A percentile compares a stretch with the other conserved stretches of the same genome.
Evolutionary conservation across 768 basidiomycete species (phyloP).

Genomic region (Rhodosporidiobolus odoratus): DNA sequence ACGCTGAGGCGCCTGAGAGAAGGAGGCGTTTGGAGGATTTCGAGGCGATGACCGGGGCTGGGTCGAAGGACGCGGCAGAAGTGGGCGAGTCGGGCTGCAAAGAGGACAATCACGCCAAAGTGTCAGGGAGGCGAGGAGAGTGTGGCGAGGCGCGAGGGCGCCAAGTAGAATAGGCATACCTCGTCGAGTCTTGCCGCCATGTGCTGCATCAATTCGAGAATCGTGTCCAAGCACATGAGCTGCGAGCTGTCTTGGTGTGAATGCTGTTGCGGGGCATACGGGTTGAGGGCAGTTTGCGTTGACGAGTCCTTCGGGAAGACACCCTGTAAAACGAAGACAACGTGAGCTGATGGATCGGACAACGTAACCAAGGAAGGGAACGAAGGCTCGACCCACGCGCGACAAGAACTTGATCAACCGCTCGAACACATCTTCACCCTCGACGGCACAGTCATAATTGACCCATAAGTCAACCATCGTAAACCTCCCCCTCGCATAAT

Average conservation of each 20-base stretch:
- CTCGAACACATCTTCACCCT: constrained; percentile 94
- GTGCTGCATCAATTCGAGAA: constrained; percentile 78
- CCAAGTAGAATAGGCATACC: not conserved
- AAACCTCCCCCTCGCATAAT: constrained; percentile 66
- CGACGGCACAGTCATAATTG: constrained; percentile 95
- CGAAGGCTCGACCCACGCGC: constrained; percentile 53
- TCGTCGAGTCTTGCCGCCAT: constrained; percentile 56
- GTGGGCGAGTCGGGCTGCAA: not conserved
- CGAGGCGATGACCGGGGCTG: constrained; percentile 58
- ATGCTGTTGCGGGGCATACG: not conserved
- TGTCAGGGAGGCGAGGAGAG: not conserved
- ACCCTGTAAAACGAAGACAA: constrained; percentile 53
- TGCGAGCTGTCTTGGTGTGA: constrained; percentile 64
- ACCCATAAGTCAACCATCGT: constrained; percentile 94
- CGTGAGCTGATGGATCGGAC: not conserved
- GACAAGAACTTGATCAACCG: constrained; percentile 71
- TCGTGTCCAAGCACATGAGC: constrained; percentile 76
- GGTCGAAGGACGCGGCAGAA: constrained; percentile 43
- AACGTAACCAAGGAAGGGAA: too few relatives aligned
- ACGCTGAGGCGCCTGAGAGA: constrained; percentile 71
- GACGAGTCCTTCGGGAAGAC: constrained; percentile 58
- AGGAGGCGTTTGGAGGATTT: constrained; percentile 86
- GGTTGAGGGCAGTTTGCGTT: constrained; percentile 48
- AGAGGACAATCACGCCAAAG: not conserved
- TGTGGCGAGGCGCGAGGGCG: not conserved